phyloP scores from a whole-genome alignment of 1,284 basidiomycete genomes.

The Heterobasidion occidentale region DNA sequence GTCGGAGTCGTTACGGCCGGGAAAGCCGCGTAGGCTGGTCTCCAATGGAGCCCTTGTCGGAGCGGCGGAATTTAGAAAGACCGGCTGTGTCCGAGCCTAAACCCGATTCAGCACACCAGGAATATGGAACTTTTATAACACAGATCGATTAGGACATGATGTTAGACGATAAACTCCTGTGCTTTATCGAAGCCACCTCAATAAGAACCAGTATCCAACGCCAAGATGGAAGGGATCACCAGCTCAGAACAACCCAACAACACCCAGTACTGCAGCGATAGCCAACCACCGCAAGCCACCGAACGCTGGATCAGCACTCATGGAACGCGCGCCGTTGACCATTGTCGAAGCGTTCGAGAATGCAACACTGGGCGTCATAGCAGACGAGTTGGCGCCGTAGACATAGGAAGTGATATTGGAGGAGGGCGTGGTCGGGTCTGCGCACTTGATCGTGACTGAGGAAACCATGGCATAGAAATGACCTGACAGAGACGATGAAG shows the following conservation, averaged over 20 bases:
- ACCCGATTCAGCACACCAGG: too few relatives aligned
- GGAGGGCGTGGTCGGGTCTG: slow-evolving; percentile 33
- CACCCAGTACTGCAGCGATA: not conserved
- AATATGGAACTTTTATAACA: too few relatives aligned
- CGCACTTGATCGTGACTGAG: slow-evolving; percentile 54
- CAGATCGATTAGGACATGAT: too few relatives aligned
- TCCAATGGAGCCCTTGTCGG: too few relatives aligned
- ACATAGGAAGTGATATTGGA: slow-evolving; percentile 51
- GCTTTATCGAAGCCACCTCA: too few relatives aligned
- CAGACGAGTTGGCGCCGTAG: slow-evolving; percentile 47
- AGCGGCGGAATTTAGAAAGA: too few relatives aligned
- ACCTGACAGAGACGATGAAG: slow-evolving; percentile 18
- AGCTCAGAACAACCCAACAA: slow-evolving; percentile 1
- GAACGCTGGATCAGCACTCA: not conserved
- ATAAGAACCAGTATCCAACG: too few relatives aligned
- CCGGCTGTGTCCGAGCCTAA: too few relatives aligned
- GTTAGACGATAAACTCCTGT: too few relatives aligned
- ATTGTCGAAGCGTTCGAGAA: slow-evolving; percentile 47
- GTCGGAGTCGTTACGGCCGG: too few relatives aligned
- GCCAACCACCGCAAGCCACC: not conserved
- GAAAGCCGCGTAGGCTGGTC: too few relatives aligned
- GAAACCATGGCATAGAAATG: slow-evolving; percentile 56
- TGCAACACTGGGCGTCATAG: slow-evolving; percentile 39
- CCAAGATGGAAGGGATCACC: too few relatives aligned
- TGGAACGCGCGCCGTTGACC: slow-evolving; percentile 15